Conservation (phyloP, 2,329 filamentous ascomycete species). For the Byssothecium circinans region DNA sequence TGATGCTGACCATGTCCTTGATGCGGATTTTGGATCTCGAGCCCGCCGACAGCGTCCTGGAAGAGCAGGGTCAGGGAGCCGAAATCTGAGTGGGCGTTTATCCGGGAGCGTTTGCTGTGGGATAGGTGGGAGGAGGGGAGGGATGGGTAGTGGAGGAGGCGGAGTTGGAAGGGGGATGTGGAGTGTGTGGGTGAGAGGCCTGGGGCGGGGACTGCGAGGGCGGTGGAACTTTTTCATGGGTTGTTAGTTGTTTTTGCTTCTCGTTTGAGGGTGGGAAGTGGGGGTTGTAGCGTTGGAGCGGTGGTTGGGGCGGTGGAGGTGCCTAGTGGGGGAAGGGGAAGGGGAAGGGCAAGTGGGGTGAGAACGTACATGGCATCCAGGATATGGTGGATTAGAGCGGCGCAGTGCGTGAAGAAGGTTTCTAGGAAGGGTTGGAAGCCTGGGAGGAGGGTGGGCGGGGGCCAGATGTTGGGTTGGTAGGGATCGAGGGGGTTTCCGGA, state of each 20-base stretch:
- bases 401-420: conserved; percentile 27
- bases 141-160: conserved; percentile 46
- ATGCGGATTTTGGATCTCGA: conserved; percentile 41
- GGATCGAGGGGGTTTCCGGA: conserved; percentile 31
- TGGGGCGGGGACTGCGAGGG: conserved; percentile 22
- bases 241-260: no score
- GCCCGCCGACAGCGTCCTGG: conserved; percentile 46
- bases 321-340: no score
- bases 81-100: conserved; percentile 49
- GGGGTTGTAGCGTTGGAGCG: no score
- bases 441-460: conserved; percentile 40
- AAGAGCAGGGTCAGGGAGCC: conserved; percentile 48
- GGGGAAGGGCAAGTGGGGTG: no score
- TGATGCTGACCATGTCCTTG: no score
- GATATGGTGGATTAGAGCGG: conserved; percentile 25
- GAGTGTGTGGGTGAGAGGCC: conserved; percentile 28
- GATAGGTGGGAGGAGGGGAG: conserved; percentile 30
- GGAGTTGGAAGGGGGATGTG: conserved; percentile 35
- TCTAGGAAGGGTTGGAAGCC: conserved; percentile 41
- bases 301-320: no score
- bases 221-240: background rate
- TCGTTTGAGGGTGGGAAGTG: no score
- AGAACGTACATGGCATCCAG: conserved; percentile 22
- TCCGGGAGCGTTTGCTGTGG: conserved; percentile 29
- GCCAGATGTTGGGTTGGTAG: conserved; percentile 47